Evolutionary conservation across 1,284 basidiomycete species (phyloP).

Genomic region (Amanita bisporigera): DNA sequence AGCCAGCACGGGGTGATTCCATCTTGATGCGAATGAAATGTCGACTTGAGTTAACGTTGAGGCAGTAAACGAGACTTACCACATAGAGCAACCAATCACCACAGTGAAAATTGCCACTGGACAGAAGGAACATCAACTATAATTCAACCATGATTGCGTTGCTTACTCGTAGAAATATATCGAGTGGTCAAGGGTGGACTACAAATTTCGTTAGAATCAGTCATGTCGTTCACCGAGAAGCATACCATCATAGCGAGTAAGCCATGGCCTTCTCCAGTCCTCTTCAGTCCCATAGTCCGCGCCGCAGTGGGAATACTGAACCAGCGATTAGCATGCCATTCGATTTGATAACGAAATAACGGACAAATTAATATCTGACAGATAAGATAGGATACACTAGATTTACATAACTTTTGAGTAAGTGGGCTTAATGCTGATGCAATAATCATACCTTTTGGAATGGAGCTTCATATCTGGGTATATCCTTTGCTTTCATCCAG

Average conservation of each 20-base stretch:
- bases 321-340: conserved; percentile 11
- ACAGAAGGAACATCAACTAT: conserved; percentile 4
- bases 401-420: neutral
- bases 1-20: conserved; percentile 67
- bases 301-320: conserved; percentile 69
- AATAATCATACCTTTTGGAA: conserved; percentile 73
- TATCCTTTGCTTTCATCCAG: conserved; percentile 82
- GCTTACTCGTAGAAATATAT: conserved; percentile 83
- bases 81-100: conserved; percentile 84
- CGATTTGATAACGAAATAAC: conserved; percentile 27
- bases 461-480: conserved; percentile 67
- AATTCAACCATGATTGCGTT: neutral
- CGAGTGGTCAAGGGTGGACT: conserved; percentile 87
- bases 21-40: conserved; percentile 50
- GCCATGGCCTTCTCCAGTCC: conserved; percentile 52
- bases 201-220: conserved; percentile 7
- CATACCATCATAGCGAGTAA: conserved; percentile 74
- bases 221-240: conserved; percentile 13
- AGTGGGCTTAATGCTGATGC: neutral
- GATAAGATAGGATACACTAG: conserved; percentile 86
- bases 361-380: conserved; percentile 85
- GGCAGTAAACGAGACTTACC: conserved; percentile 47
- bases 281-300: conserved; percentile 69
- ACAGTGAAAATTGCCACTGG: conserved; percentile 76
- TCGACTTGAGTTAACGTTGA: neutral